Percentiles rank a stretch among this genome's conserved stretches.
These are phyloP conservation scores for Colletotrichum tamarilloi DNA, from an alignment of 2,329 filamentous ascomycete genomes.

Conservation along the genomic window DNA sequence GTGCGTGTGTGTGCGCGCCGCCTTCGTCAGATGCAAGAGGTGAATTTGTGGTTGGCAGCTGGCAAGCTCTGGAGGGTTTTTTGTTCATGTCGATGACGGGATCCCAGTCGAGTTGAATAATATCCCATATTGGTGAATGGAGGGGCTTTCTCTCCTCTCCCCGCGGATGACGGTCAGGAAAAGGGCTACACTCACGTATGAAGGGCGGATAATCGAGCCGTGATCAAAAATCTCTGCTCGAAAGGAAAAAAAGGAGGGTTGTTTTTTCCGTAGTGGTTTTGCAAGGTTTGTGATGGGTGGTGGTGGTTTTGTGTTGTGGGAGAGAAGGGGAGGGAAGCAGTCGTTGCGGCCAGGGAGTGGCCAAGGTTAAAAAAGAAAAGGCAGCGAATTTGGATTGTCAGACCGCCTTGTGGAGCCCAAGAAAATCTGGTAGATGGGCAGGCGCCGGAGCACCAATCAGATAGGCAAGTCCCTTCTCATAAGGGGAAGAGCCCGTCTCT, in stretches of 20 bases:
- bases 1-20: conserved; percentile 6
- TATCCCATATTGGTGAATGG: background rate
- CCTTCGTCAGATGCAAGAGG: conserved; percentile 11
- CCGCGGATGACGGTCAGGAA: background rate
- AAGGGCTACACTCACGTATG: conserved; percentile 17
- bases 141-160: background rate
- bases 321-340: conserved; percentile 29
- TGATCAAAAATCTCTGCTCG: conserved; percentile 32
- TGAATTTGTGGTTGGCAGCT: background rate
- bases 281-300: conserved; percentile 25
- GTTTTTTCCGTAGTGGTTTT: conserved; percentile 17
- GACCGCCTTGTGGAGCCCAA: conserved; percentile 34
- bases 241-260: background rate
- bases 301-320: conserved; percentile 34
- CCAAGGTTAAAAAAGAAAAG: conserved; percentile 28
- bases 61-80: background rate
- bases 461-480: conserved; percentile 22
- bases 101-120: background rate
- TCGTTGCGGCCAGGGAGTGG: conserved; percentile 28
- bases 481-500: conserved; percentile 17
- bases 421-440: conserved; percentile 25
- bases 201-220: background rate
- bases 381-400: conserved; percentile 27
- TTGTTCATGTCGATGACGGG: background rate
- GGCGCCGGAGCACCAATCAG: conserved; percentile 29